Conservation (phyloP, 495 filamentous ascomycete species). For the Terfezia boudieri region DNA sequence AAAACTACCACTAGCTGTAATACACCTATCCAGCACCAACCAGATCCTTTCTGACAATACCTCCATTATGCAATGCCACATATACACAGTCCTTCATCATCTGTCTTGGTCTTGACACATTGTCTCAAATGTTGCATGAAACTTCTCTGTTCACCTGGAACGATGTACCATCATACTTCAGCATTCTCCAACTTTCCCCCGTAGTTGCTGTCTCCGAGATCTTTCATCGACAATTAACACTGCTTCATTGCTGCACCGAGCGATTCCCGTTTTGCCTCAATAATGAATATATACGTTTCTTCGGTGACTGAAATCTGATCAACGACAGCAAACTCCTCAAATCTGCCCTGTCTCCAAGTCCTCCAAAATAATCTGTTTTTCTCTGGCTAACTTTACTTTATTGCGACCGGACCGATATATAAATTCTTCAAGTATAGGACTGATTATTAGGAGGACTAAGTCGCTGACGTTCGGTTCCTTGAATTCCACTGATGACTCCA, state of each 20-base stretch:
- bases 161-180: conserved; percentile 2
- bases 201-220: conserved; percentile 4
- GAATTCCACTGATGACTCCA: no score
- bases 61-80: conserved; percentile 1
- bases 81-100: conserved; percentile 4
- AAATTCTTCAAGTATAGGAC: conserved; percentile 4
- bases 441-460: conserved; percentile 1
- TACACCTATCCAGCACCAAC: no score
- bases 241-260: not conserved
- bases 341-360: not conserved
- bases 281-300: not conserved
- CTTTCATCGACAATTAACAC: conserved; percentile 1
- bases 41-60: not conserved
- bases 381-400: conserved; percentile 1
- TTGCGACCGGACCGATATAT: conserved; percentile 1
- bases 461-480: conserved; percentile 2
- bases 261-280: not conserved
- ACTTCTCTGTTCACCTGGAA: not conserved
- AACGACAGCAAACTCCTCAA: not conserved
- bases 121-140: not conserved
- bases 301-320: not conserved
- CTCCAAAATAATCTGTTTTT: conserved; percentile 1
- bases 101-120: conserved; percentile 1
- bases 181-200: conserved; percentile 1
- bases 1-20: no score